These are phyloP conservation scores for Aechmea fasciata DNA, from an alignment of 176 grass and related monocot species.

Conservation along the genomic window DNA sequence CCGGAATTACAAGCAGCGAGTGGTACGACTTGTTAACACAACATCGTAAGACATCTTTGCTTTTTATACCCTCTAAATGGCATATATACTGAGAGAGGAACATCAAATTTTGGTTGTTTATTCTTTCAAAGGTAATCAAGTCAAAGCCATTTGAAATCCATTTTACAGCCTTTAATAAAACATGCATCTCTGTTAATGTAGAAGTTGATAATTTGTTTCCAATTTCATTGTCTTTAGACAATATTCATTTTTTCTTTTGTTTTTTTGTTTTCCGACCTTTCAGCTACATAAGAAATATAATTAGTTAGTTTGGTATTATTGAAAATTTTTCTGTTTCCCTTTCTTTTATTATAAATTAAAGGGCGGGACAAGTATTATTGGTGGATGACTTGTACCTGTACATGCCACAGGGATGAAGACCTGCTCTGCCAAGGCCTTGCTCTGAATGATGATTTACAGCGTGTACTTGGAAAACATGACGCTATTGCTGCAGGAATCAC, in stretches of 20 bases:
- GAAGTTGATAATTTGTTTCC: background rate
- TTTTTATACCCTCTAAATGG: background rate
- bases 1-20: constrained; percentile 60
- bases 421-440: constrained; percentile 70
- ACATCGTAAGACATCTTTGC: constrained; percentile 44
- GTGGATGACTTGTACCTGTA: background rate
- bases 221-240: background rate
- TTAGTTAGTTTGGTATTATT: too few relatives aligned
- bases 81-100: background rate
- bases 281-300: too few relatives aligned
- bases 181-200: background rate
- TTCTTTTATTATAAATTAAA: background rate
- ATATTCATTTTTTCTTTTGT: background rate
- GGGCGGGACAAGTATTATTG: background rate
- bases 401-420: constrained; percentile 54
- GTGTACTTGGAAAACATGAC: constrained; percentile 66
- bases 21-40: constrained; percentile 62
- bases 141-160: too few relatives aligned
- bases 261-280: background rate
- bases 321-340: background rate
- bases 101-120: background rate
- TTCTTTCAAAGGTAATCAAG: background rate
- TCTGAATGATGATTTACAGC: constrained; percentile 90
- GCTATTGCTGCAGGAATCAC: constrained; percentile 72
- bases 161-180: background rate